These are phyloP conservation scores for Rhodotorula taiwanensis DNA, from an alignment of 768 basidiomycete species.

Conservation along the genomic window DNA sequence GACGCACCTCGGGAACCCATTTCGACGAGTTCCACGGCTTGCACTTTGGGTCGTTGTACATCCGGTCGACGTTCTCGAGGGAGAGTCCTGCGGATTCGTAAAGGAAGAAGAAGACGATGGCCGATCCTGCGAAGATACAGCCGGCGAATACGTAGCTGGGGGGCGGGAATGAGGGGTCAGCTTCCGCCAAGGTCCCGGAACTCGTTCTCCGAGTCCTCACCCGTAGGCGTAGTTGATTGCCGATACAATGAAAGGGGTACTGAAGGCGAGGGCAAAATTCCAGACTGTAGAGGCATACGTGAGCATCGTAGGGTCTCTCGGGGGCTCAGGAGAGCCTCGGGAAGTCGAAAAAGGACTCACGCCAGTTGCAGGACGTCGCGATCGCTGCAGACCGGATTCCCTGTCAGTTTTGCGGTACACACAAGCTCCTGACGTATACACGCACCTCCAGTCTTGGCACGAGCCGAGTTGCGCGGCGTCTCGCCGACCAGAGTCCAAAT, in stretches of 20 bases:
- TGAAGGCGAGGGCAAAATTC: slow-evolving; percentile 49
- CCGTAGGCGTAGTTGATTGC: slow-evolving; percentile 60
- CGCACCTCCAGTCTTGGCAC: slow-evolving; percentile 22
- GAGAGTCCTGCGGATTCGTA: slow-evolving; percentile 65
- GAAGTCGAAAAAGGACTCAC: slow-evolving; percentile 24
- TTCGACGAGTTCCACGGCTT: slow-evolving; percentile 60
- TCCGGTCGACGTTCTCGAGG: slow-evolving; percentile 52
- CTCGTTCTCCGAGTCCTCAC: neutral
- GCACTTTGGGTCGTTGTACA: slow-evolving; percentile 51
- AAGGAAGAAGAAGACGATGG: slow-evolving; percentile 64
- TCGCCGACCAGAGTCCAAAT: slow-evolving; percentile 68
- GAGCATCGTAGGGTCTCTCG: neutral
- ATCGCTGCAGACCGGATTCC: neutral
- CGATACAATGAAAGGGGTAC: slow-evolving; percentile 64
- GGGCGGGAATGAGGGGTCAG: neutral
- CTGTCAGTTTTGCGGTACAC: no score
- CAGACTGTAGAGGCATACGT: slow-evolving; percentile 45
- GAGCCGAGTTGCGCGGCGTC: slow-evolving; percentile 65
- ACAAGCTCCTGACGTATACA: no score
- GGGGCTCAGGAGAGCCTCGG: no score
- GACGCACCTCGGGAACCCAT: slow-evolving; percentile 50
- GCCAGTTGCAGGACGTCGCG: neutral
- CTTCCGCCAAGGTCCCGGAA: neutral
- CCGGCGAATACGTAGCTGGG: slow-evolving; percentile 60
- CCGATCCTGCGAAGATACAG: slow-evolving; percentile 50